These are phyloP conservation scores for Asterella californica DNA, from an alignment of 225 moss, liverwort and hornwort genomes.

Conservation along the genomic window DNA sequence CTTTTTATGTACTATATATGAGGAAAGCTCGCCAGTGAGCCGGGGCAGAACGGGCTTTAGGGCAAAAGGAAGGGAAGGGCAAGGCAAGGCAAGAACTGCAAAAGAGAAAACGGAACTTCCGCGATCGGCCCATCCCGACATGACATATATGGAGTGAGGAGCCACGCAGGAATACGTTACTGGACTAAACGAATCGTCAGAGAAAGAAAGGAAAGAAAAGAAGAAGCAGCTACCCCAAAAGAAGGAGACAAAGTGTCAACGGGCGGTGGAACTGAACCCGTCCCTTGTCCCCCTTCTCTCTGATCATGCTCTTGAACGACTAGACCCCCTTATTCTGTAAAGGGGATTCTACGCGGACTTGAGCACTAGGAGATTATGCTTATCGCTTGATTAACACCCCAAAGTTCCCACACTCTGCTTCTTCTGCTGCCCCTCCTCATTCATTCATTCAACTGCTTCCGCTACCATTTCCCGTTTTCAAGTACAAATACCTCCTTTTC, in stretches of 20 bases:
- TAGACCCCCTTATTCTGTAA: not conserved
- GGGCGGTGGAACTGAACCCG: constrained; percentile 5
- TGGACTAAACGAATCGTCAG: no score
- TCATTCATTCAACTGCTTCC: not conserved
- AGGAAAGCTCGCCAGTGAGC: not conserved
- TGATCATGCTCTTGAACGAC: not conserved
- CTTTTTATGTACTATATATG: not conserved
- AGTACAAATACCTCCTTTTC: not conserved
- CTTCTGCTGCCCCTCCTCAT: not conserved
- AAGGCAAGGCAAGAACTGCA: not conserved
- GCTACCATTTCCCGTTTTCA: not conserved
- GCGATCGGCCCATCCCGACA: not conserved
- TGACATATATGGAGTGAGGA: not conserved
- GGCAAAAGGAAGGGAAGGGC: not conserved
- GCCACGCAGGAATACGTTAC: not conserved
- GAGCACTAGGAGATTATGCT: not conserved
- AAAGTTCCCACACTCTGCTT: not conserved
- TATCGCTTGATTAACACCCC: not conserved
- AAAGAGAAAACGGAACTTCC: not conserved
- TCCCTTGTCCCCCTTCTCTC: not conserved
- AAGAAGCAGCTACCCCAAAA: no score
- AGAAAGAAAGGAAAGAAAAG: not conserved
- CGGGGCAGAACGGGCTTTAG: no score
- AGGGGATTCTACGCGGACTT: constrained; percentile 7
- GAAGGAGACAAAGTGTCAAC: constrained; percentile 6